phyloP scores from a whole-genome alignment of 495 filamentous ascomycete species.

The Aspergillus carlsbadensis region DNA sequence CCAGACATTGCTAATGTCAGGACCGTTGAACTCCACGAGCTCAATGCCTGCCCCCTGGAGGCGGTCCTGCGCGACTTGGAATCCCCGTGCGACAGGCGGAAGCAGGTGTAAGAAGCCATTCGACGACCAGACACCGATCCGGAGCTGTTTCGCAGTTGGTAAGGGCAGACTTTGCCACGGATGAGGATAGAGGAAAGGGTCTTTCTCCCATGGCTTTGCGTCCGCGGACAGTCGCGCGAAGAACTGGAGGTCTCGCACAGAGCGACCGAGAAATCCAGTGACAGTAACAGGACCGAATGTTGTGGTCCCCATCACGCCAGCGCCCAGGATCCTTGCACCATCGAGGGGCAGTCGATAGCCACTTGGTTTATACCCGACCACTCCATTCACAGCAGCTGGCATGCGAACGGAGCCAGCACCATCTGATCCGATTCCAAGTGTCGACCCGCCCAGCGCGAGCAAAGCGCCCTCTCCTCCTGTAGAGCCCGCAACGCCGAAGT shows the following conservation, averaged over 20 bases:
- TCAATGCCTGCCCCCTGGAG: slow-evolving; percentile 31
- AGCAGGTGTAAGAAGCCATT: slow-evolving; percentile 64
- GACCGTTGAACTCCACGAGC: slow-evolving; percentile 3
- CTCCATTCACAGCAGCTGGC: not conserved
- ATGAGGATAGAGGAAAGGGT: not conserved
- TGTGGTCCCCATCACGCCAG: not conserved
- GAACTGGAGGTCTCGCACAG: not conserved
- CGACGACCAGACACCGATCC: slow-evolving; percentile 59
- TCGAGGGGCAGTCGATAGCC: too few species aligned
- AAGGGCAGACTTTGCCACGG: not conserved
- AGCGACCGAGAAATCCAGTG: not conserved
- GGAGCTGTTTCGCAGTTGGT: slow-evolving; percentile 28
- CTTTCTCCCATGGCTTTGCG: not conserved
- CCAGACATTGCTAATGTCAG: not conserved
- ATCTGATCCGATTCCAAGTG: not conserved
- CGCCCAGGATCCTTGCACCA: too few species aligned
- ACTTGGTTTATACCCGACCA: not conserved
- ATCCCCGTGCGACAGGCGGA: slow-evolving; percentile 58
- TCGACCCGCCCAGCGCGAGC: not conserved
- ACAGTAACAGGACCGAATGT: not conserved
- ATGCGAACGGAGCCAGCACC: not conserved
- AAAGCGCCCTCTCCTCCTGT: not conserved
- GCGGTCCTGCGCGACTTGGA: slow-evolving; percentile 47
- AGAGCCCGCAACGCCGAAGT: not conserved
- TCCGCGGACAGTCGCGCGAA: not conserved